Evolutionary conservation across 1,284 basidiomycete genomes (phyloP).

Genomic region (Microbotryum saponariae): DNA sequence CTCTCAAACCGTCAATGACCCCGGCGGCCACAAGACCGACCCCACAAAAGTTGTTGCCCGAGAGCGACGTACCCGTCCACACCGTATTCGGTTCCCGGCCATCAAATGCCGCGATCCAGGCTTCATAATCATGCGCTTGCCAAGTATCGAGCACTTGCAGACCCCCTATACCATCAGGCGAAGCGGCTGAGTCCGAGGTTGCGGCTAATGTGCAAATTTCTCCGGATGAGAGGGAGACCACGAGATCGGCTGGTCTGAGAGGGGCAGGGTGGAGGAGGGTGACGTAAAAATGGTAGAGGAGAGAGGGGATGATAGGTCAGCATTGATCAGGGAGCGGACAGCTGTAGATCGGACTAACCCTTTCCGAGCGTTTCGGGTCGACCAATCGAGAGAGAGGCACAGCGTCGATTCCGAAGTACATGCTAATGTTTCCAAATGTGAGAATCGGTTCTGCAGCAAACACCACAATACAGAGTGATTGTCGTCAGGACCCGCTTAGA

Average conservation of each 20-base stretch:
- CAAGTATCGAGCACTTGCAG: conserved; percentile 54
- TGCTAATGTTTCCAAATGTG: conserved; percentile 48
- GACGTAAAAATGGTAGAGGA: too few species aligned
- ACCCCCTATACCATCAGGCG: conserved; percentile 44
- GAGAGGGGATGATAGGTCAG: too few species aligned
- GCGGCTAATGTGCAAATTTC: conserved; percentile 54
- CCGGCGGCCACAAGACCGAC: too few species aligned
- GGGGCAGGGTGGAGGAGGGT: background rate
- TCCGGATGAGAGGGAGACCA: conserved; percentile 74
- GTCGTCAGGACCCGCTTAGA: background rate
- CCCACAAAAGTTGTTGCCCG: too few species aligned
- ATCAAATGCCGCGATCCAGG: conserved; percentile 89
- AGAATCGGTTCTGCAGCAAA: conserved; percentile 46
- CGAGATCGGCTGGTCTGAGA: conserved; percentile 41
- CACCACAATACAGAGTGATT: background rate
- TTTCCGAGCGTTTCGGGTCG: conserved; percentile 48
- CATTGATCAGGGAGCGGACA: too few species aligned
- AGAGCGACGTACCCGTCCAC: conserved; percentile 61
- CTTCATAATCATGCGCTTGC: conserved; percentile 87
- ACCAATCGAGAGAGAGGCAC: conserved; percentile 84
- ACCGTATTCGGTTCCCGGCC: conserved; percentile 68
- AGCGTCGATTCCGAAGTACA: conserved; percentile 56
- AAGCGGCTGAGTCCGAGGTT: background rate
- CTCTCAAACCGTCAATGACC: too few species aligned
- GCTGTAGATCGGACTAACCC: background rate